Percentiles rank a stretch among this genome's conserved stretches.
Evolutionary conservation across 768 basidiomycete genomes (phyloP).

Genomic region (Lyophyllum shimeji): DNA sequence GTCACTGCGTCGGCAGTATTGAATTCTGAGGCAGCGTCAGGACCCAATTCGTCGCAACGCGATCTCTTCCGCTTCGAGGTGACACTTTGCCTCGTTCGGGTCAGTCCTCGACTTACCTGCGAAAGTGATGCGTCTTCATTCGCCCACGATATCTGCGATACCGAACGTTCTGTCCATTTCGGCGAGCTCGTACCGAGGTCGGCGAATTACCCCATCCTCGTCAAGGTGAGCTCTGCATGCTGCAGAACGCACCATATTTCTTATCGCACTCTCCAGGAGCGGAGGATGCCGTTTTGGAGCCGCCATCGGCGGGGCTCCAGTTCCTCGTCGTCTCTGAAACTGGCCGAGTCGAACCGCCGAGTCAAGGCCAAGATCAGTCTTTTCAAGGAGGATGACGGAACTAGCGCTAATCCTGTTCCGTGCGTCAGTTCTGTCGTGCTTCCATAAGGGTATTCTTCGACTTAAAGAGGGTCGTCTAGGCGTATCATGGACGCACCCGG

Average conservation of each 20-base stretch:
- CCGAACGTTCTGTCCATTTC: slow-evolving; percentile 39
- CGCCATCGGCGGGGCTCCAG: slow-evolving; percentile 48
- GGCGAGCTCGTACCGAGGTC: slow-evolving; percentile 34
- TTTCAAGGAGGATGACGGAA: slow-evolving; percentile 25
- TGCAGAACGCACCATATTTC: background rate
- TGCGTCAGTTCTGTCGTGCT: slow-evolving; percentile 30
- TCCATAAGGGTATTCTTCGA: too few species aligned
- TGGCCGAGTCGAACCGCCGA: slow-evolving; percentile 49
- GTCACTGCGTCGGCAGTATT: background rate
- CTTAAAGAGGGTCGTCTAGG: background rate
- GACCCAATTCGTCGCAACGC: slow-evolving; percentile 13
- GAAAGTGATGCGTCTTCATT: slow-evolving; percentile 45
- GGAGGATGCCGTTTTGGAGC: slow-evolving; percentile 26
- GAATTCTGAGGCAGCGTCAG: slow-evolving; percentile 5
- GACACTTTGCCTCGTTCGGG: slow-evolving; percentile 23
- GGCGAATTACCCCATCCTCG: slow-evolving; percentile 31
- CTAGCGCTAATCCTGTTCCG: slow-evolving; percentile 31
- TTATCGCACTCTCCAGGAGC: slow-evolving; percentile 22
- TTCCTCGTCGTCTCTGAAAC: slow-evolving; percentile 24
- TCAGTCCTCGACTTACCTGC: slow-evolving; percentile 26
- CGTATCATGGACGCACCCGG: slow-evolving; percentile 1
- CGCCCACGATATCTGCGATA: slow-evolving; percentile 34
- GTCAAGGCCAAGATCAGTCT: slow-evolving; percentile 42
- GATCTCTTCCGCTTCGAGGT: slow-evolving; percentile 19
- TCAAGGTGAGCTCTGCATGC: slow-evolving; percentile 28